Evolutionary conservation across 2,329 filamentous ascomycete genomes (phyloP), one percentile per base, ranked within the genome.

Genomic region (Gnomoniopsis smithogilvyi): DNA sequence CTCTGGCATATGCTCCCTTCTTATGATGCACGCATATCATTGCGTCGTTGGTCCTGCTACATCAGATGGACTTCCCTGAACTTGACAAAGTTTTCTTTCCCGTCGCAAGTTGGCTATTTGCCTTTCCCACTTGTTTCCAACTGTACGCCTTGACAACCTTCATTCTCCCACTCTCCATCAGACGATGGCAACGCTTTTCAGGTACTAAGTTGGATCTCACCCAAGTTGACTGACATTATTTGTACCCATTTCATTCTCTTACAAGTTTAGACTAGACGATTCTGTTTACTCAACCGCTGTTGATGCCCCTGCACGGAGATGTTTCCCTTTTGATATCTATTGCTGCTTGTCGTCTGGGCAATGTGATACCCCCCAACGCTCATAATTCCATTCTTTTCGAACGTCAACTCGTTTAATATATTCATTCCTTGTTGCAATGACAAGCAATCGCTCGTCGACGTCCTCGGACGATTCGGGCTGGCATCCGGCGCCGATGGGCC

Each of bases 1-100:
- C 17, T 14, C 15, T 41, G 12, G 11, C 12, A 41, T n/a, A 41
- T 14, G 36, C 17, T 41, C n/a, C n/a, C n/a, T 41, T 41, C 12
- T n/a, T 41, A 41, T 41, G 36, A 41, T n/a, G 12, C 33, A 21
- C 22, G 22, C 33, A 43, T 56, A 45, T 36, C n/a, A 30, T 24
- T 15, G 21, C 22, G 41, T 38, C 21, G 22, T 36, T 30, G 34
- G 46, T 33, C 22, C 52, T 41, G 11, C 10, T 56, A 49, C n/a
- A 56, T 56, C 54, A 24, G 54, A 56, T 48, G 54, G 46, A 49
- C 46, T 56, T 34, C 45, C 49, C 46, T 56, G 15, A 24, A 46
- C 17, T 41, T 33, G 47, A 56, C 54, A 56, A 49, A 56, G 54
- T 56, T 56, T 38, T 49, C 43, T 33, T n/a, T n/a, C 4, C 54